phyloP scores from a whole-genome alignment of 495 filamentous ascomycete species.

The Aspergillus incahuasiensis region DNA sequence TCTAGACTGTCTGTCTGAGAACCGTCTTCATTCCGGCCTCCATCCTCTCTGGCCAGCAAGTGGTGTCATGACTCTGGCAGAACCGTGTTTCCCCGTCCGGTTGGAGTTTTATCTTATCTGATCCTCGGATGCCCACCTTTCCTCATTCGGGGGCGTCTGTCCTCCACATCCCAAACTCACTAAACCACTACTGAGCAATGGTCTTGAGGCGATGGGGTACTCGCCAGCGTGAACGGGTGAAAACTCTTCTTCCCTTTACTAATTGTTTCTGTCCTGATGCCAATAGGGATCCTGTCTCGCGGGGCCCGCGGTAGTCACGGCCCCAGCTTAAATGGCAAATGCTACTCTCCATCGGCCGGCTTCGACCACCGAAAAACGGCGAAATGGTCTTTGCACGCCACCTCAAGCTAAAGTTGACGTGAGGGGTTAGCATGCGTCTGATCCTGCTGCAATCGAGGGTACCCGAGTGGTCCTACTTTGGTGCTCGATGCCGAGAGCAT shows the following conservation, averaged over 20 bases:
- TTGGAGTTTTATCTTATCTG: conserved; percentile 25
- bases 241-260: conserved; percentile 6
- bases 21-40: neutral
- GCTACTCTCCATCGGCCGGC: neutral
- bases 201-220: neutral
- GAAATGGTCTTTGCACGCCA: neutral
- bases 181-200: neutral
- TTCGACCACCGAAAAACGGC: conserved; percentile 4
- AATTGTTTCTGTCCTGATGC: neutral
- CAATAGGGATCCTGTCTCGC: neutral
- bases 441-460: neutral
- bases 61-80: conserved; percentile 2
- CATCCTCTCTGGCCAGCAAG: neutral
- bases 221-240: neutral
- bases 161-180: neutral
- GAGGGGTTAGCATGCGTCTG: neutral
- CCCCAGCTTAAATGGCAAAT: neutral
- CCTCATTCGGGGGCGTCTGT: conserved; percentile 6
- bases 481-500: neutral
- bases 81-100: conserved; percentile 10
- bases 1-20: neutral
- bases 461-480: neutral
- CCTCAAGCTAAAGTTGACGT: neutral
- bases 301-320: neutral
- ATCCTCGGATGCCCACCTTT: conserved; percentile 12